These are phyloP conservation scores for Truncatella angustata DNA, from an alignment of 2,329 filamentous ascomycete species.

Conservation along the genomic window DNA sequence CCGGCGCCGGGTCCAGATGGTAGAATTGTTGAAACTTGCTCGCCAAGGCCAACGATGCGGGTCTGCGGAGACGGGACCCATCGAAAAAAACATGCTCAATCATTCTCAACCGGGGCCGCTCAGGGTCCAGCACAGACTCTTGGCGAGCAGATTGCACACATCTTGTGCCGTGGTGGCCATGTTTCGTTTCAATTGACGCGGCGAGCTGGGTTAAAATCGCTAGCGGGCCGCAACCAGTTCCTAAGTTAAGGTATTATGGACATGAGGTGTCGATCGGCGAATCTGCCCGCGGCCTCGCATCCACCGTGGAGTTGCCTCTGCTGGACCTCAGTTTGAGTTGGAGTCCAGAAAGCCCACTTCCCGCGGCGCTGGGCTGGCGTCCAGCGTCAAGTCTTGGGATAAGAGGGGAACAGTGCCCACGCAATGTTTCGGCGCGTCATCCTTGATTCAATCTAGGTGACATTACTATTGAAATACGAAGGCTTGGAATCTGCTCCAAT, in stretches of 20 bases:
- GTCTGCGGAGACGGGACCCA: constrained; percentile 1
- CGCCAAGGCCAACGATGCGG: constrained; percentile 2
- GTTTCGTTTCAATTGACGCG: too few species aligned
- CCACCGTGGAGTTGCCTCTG: too few species aligned
- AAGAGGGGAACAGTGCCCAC: not conserved
- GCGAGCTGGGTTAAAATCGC: too few species aligned
- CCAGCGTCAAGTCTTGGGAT: not conserved
- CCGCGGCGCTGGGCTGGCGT: too few species aligned
- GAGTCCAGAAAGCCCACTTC: not conserved
- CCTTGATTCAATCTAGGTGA: not conserved
- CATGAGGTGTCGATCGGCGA: too few species aligned
- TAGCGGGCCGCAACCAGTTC: too few species aligned
- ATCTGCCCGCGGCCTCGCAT: too few species aligned
- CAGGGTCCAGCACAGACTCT: not conserved
- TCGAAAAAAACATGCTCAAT: constrained; percentile 4
- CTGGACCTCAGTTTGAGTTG: too few species aligned
- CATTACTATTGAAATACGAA: not conserved
- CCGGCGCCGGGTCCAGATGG: not conserved
- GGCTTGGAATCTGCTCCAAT: constrained; percentile 4
- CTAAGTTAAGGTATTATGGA: too few species aligned
- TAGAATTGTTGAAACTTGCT: constrained; percentile 10
- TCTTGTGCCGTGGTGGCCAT: too few species aligned
- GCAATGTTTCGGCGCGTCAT: not conserved
- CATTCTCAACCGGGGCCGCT: constrained; percentile 1
- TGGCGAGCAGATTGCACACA: constrained; percentile 5